Evolutionary conservation across 495 filamentous ascomycete species (phyloP), one percentile per base, ranked within the genome.

Genomic region (Darksidea phi): DNA sequence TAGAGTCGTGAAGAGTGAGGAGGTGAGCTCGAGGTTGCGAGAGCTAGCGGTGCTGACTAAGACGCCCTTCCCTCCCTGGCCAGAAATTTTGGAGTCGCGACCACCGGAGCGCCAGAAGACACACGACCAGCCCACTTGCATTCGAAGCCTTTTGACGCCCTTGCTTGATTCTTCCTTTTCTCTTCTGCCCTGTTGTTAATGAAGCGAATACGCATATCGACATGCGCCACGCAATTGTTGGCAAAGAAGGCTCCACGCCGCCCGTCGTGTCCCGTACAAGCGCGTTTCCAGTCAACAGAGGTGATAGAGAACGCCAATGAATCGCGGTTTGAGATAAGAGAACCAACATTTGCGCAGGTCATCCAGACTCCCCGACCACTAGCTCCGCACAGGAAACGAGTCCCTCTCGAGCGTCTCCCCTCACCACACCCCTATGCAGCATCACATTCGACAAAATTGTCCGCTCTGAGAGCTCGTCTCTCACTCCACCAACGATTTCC

Each of bases 381-480:
- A 51, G 17, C 56, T 23, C 41, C 15, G 15, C 26, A 28, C 34
- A 59, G 28, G 28, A 32, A 32, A 32, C 28, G 28, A 32, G 4
- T 54, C 48, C 50, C 64, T 11, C 52, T 15, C 0, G 64, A 67
- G 52, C 18, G 13, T 2, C 58, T 80, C 34, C 83, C 88, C 59
- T 91, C 88, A 69, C 91, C 87, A 64, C 82, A 80, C 56, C 83
- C 86, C 58, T 77, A 82, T 64, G 78, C 78, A 62, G 87, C 91
- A n/a, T 73, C 79, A 54, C 70, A 76, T 59, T 97, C 94, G 53
- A 86, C 93, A 56, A 96, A 96, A 78, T 88, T 98, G 69, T 85
- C 92, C 63, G 91, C 94, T 57, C 85, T 98, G 32, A 92, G 96
- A 75, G 88, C 91, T 70, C 91, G 94, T 69, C 86, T 98, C 48